Base-by-base conservation (phyloP, 2,329 filamentous ascomycete species). In the Aphanocladium album region DNA sequence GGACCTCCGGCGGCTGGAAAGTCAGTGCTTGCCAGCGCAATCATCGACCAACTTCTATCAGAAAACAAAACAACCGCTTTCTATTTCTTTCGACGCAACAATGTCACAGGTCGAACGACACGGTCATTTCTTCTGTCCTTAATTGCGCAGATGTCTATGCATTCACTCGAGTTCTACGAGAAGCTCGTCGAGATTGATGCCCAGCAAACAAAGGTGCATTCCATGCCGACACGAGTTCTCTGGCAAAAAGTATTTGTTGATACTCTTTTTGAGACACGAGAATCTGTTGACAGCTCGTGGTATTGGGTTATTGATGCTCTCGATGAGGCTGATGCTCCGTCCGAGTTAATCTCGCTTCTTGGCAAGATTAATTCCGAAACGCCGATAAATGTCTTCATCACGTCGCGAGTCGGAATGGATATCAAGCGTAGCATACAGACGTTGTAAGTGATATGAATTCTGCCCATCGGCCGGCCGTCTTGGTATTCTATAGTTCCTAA, bases 1-100 rank as follows among this genome's bases (percentile, higher is more conserved):
- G 53, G 53, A n/a, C 53, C 53, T 4, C 53, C 53, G 23, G 53
- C 21, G 1, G 53, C 53, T 33, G 53, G 53, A 12, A 56, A 56
- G 25, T 56, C 53, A 14, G 53, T 56, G 5, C n/a, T 56, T 3
- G 41, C 33, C 8, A 47, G 53, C 33, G 53, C 53, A 2, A 17
- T 56, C 37, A 45, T 56, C 25, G 53, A 56, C 27, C n/a, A 56
- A n/a, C 25, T 56, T 19, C 39, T 19, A 46, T 19, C 8, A 6
- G 39, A 56, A 19, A 25, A 35, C 14, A 56, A 16, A 9, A 16
- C 19, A 1, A 21, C n/a, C 4, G 37, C 53, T 1, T 56, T 56
- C 17, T 56, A 56, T 14, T 56, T 56, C 27, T 56, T 56, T n/a
- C 53, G 37, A 1, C 23, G 41, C 12, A 45, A 56, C 17, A 46